These are phyloP conservation scores for Anthostomella pinea DNA, from an alignment of 2,329 filamentous ascomycete genomes.

Conservation along the genomic window DNA sequence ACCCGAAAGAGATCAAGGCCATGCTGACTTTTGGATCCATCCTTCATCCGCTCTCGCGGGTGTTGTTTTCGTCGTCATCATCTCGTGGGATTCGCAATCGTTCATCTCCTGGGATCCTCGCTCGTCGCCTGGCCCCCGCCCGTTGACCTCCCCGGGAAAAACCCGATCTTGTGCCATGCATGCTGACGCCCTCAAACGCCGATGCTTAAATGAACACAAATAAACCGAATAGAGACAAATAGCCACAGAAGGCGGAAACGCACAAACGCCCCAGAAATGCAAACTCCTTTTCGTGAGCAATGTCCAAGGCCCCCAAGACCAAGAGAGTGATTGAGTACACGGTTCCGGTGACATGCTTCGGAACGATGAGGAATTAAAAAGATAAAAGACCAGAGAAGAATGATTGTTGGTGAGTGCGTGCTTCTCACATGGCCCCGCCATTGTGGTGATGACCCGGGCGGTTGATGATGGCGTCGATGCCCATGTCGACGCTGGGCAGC, in stretches of 20 bases:
- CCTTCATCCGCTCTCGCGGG: no score
- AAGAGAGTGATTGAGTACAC: no score
- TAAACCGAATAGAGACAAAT: not conserved
- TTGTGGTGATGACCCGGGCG: constrained; percentile 33
- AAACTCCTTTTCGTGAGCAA: no score
- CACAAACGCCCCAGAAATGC: not conserved
- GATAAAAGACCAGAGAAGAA: constrained; percentile 19
- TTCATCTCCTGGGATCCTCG: no score
- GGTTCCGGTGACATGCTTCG: no score
- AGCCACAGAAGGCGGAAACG: not conserved
- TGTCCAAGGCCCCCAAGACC: no score
- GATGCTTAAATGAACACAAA: constrained; percentile 4
- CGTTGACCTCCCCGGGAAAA: no score
- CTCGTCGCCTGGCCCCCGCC: no score
- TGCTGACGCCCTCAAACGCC: constrained; percentile 10
- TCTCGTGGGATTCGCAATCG: not conserved
- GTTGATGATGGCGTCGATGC: constrained; percentile 59
- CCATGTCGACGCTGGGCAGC: constrained; percentile 58
- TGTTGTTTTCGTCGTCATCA: no score
- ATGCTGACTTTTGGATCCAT: constrained; percentile 2
- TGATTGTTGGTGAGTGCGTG: constrained; percentile 22
- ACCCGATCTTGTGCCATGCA: no score
- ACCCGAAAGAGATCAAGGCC: constrained; percentile 2
- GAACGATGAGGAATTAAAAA: no score
- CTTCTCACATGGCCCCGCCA: constrained; percentile 10